Base-by-base conservation (phyloP, 768 basidiomycete species). In the Kwoniella sp. region DNA sequence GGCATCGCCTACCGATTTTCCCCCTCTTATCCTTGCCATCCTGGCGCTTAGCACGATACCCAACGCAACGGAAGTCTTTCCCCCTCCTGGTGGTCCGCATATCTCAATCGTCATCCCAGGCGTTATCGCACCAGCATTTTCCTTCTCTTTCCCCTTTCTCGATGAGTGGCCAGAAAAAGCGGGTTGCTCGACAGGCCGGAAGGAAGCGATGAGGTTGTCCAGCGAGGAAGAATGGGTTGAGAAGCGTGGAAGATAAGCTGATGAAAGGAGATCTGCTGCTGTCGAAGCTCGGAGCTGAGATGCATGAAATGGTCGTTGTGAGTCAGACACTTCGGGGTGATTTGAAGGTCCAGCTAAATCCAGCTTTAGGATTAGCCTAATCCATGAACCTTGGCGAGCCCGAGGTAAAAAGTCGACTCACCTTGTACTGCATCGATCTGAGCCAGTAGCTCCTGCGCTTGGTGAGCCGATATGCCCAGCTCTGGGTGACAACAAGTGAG, bases 51-150 rank as follows among this genome's bases (percentile, higher is more conserved):
- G 30, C 4, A 64, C 70, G 19, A 77, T 49, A 1, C 53, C 68
- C 4, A 77, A 17, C 12, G 65, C 63, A 22, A 78, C 12, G 7
- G 64, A 17, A 13, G 77, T 77, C 60, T 80, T 80, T 1, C 79
- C 79, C 19, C 65, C 62, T 6, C 79, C 79, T 0, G 79, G 79
- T 24, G 79, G 77, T 19, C 72, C 69, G n/a, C 74, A 67, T 19
- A 80, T 58, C 60, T 78, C 77, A 2, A 78, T 30, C 1, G 67
- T 57, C 70, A 72, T 73, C 5, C 79, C 77, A 15, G 76, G 77
- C 6, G 44, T 30, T 27, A 77, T 64, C 10, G 68, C 60, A 6
- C 67, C 72, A 21, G 58, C 37, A 49, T 46, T 36, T 47, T 49
- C 53, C 30, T 61, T 63, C 50, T 63, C 46, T 30, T 57, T 70